These are phyloP conservation scores for Corymbia maculata DNA, from an alignment of 345 rosid genomes.

Conservation along the genomic window DNA sequence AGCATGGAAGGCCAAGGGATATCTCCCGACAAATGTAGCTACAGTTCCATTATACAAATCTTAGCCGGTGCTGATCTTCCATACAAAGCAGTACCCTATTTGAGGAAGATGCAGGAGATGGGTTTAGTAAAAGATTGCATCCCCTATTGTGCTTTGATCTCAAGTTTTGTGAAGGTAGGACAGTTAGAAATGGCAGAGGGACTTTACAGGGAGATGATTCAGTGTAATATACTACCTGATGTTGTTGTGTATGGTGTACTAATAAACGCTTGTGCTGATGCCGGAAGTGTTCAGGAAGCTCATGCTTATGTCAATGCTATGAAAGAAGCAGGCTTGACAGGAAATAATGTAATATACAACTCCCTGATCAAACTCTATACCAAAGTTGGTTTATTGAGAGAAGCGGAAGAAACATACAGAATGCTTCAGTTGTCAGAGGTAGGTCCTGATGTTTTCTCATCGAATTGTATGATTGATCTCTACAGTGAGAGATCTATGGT, in stretches of 20 bases:
- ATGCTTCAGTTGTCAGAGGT: conserved; percentile 25
- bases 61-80: conserved; percentile 57
- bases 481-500: conserved; percentile 69
- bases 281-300: conserved; percentile 60
- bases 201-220: conserved; percentile 58
- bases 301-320: conserved; percentile 41
- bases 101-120: conserved; percentile 60
- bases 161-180: conserved; percentile 68
- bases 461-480: conserved; percentile 83
- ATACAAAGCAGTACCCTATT: conserved; percentile 36
- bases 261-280: conserved; percentile 78
- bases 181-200: conserved; percentile 56
- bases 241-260: conserved; percentile 64
- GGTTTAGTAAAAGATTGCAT: conserved; percentile 63
- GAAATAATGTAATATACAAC: conserved; percentile 50
- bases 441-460: conserved; percentile 50
- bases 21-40: conserved; percentile 64
- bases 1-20: conserved; percentile 58
- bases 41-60: conserved; percentile 58
- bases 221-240: conserved; percentile 45
- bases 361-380: conserved; percentile 85
- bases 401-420: conserved; percentile 71
- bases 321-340: conserved; percentile 49
- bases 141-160: conserved; percentile 66
- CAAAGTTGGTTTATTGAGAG: conserved; percentile 59